Evolutionary conservation across 805 yeast species (phyloP), one percentile per base, ranked within the genome.

Genomic region (Wickerhamomyces strasburgensis): DNA sequence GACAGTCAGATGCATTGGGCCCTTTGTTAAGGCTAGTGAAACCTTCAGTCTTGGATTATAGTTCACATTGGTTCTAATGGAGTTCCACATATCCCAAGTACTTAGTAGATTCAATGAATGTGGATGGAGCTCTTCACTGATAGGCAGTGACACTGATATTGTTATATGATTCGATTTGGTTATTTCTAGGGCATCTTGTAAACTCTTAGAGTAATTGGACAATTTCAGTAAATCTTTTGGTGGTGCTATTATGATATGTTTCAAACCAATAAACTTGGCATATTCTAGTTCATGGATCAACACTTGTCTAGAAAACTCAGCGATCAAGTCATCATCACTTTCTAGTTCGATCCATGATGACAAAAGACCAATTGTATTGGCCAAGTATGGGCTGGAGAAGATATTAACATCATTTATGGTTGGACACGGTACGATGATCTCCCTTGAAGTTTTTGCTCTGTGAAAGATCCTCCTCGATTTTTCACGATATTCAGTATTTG

Each of bases 41-140:
- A 87, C 78, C n/a, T 85, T 78, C 35, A 82, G 58, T 16, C 75
- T 69, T 2, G 58, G 43, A 33, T 78, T 67, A 48, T 79, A 77
- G 38, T 70, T 68, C 47, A 81, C 75, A 26, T 72, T 60, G 5
- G 68, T 63, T 17, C 87, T 61, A 3, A 82, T 71, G 1, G 82
- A 67, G 46, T 80, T 76, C 89, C 89, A 82, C 47, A 78, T 68
- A 37, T 79, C 84, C 89, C 89, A 82, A 2, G 83, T 77, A 3
- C 80, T 75, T 23, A 80, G 56, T 1, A 44, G 46, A 14, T 46
- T 46, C 25, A 53, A 51, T 4, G 60, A 49, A 1, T 35, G 28
- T 16, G 35, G 19, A 5, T 31, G 33, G 3, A 50, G 46, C 33
- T 73, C 78, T 39, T 73, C 78, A 40, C 67, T 72, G 13, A 72